Base-by-base conservation (phyloP, 805 yeast species). In the Kazachstania africana region DNA sequence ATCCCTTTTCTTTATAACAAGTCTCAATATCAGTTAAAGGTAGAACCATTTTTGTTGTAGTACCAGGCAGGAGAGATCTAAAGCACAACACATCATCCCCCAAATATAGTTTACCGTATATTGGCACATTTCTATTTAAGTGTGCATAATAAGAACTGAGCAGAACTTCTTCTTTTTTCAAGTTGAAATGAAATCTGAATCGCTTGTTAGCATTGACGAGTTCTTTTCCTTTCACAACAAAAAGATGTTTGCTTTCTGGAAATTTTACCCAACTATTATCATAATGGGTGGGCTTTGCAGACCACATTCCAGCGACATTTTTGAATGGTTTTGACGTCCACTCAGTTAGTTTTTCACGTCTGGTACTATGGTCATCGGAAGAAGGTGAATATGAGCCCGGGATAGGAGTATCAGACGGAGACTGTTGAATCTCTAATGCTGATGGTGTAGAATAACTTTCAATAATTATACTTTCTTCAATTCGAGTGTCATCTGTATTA, bases 91-190 rank as follows among this genome's bases (percentile, higher is more conserved):
- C 71, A 19, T 64, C 65, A 13, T 67, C 60, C 0, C 94, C 82
- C 9, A 88, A 44, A 50, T 84, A 84, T 2, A 87, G 47, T 44
- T 82, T 81, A 1, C 97, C 97, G 55, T 82, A 85, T 1, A 75
- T 60, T 1, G 95, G 95, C 13, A 83, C 58, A 9, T 79, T 70
- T 40, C 80, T 68, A 40, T 72, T 76, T 12, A 84, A 47, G 54
- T 81, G 75, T 1, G 78, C 65, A 45, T 70, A 77, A 47, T 83
- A 88, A 1, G 83, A 66, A 0, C 94, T 74, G 0, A 77, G 53
- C 28, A 87, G 58, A 4, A 47, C 50, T 24, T 72, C 73, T 2
- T 59, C 47, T 0, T 62, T 64, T 4, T 68, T 63, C 8, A 87
- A 57, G 0, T 85, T 70, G 43, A 88, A 88, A 43, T 75, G 78